Conservation (phyloP, 768 basidiomycete species). For the Kwoniella dejecticola region DNA sequence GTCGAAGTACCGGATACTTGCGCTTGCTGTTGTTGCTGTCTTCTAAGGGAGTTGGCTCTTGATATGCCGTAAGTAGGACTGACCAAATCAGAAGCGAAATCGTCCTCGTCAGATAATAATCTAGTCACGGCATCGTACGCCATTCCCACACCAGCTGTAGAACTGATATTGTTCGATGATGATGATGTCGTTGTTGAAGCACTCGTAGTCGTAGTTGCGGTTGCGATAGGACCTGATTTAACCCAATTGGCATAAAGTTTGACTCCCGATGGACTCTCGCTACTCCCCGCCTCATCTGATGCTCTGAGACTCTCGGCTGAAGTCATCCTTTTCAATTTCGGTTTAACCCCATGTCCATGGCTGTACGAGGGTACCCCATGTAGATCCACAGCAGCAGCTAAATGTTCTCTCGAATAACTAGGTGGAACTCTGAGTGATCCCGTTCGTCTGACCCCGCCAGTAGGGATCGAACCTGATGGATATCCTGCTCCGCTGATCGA, state of each 20-base stretch:
- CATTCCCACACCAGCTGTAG: background rate
- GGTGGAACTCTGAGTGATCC: conserved; percentile 40
- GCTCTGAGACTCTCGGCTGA: conserved; percentile 41
- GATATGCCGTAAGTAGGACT: conserved; percentile 12
- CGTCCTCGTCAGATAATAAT: conserved; percentile 23
- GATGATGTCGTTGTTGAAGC: background rate
- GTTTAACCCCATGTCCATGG: conserved; percentile 13
- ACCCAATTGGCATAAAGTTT: conserved; percentile 38
- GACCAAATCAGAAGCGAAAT: background rate
- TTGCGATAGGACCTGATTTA: conserved; percentile 8
- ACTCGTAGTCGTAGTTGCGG: background rate
- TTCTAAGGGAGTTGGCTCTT: conserved; percentile 4
- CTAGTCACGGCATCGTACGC: conserved; percentile 18
- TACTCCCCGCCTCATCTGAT: conserved; percentile 25
- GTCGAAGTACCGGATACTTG: no score
- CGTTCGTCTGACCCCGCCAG: conserved; percentile 31
- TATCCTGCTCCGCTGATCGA: conserved; percentile 13
- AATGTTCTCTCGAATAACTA: conserved; percentile 8
- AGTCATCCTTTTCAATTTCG: conserved; percentile 33
- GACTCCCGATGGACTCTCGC: conserved; percentile 29
- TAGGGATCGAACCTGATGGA: conserved; percentile 3
- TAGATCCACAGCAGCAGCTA: background rate
- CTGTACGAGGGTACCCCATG: no score
- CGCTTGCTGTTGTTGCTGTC: background rate
- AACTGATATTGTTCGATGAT: background rate